phyloP scores from a whole-genome alignment of 352 stramenopile genomes.

The Globisporangium paroecandrum region DNA sequence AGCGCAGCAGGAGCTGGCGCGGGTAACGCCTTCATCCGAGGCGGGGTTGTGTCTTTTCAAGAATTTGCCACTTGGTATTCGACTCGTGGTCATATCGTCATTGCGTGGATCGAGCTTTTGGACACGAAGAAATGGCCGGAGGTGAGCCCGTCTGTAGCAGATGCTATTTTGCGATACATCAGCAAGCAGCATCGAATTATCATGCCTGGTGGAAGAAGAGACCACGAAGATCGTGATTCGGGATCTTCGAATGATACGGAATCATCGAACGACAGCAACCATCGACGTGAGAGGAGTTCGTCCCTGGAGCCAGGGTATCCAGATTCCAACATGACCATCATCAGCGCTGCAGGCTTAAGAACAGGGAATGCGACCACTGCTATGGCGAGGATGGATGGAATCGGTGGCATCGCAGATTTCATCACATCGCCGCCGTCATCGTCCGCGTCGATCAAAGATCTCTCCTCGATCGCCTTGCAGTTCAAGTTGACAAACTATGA shows the following conservation, averaged over 20 bases:
- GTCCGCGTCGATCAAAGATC: constrained; percentile 40
- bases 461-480: constrained; percentile 73
- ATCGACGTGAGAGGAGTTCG: constrained; percentile 29
- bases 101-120: constrained; percentile 85
- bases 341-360: constrained; percentile 38
- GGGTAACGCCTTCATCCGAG: constrained; percentile 63
- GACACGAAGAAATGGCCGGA: constrained; percentile 82
- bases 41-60: constrained; percentile 78
- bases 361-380: constrained; percentile 35
- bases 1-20: constrained; percentile 56
- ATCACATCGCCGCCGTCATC: constrained; percentile 53
- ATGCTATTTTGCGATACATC: constrained; percentile 77
- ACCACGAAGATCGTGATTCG: constrained; percentile 38
- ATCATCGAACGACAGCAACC: constrained; percentile 60
- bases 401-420: constrained; percentile 54
- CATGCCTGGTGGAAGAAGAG: constrained; percentile 11
- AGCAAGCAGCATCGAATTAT: constrained; percentile 66
- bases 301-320: constrained; percentile 47
- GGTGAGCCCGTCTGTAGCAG: constrained; percentile 51
- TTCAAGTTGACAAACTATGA: constrained; percentile 88
- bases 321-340: constrained; percentile 28
- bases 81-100: constrained; percentile 72
- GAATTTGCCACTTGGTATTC: constrained; percentile 88
- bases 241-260: constrained; percentile 61
- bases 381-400: constrained; percentile 49